Conservation (phyloP, 768 basidiomycete species). For the Lactarius sp. region DNA sequence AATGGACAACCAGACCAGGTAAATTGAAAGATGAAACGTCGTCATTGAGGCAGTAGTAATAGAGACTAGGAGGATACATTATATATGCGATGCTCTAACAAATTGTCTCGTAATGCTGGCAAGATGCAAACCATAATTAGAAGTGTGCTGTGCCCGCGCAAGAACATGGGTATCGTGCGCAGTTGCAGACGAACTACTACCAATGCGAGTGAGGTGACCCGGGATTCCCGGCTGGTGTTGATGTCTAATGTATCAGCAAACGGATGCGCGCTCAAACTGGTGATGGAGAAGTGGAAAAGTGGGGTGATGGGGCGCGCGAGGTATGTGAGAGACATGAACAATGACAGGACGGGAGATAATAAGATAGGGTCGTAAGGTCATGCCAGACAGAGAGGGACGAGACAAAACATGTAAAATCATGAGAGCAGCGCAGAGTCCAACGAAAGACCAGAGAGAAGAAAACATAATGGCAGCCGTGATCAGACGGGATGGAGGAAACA, state of each 20-base stretch:
- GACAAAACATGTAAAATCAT: constrained; percentile 45
- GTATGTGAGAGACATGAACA: constrained; percentile 38
- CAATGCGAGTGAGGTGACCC: constrained; percentile 22
- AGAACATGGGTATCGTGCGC: constrained; percentile 39
- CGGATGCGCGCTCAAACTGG: constrained; percentile 28
- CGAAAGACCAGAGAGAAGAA: constrained; percentile 15
- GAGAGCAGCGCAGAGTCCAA: constrained; percentile 60
- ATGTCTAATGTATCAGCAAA: constrained; percentile 29
- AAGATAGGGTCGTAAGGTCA: constrained; percentile 28
- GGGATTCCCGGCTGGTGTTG: constrained; percentile 27
- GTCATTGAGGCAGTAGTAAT: constrained; percentile 21
- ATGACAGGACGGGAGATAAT: constrained; percentile 26
- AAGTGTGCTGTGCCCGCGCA: constrained; percentile 39
- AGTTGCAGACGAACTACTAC: constrained; percentile 37
- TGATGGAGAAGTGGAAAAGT: constrained; percentile 26
- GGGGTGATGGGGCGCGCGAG: constrained; percentile 31
- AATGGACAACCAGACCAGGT: not conserved
- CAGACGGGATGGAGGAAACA: constrained; percentile 1
- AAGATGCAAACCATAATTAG: constrained; percentile 30
- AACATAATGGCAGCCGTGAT: constrained; percentile 14
- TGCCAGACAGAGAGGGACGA: constrained; percentile 47
- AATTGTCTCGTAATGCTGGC: constrained; percentile 58
- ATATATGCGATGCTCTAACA: constrained; percentile 66
- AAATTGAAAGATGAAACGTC: constrained; percentile 2
- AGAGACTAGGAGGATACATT: constrained; percentile 27